Percentiles rank a stretch among this genome's conserved stretches.
Conservation (phyloP, 2,329 filamentous ascomycete species). For the Aspergillus pseudonomiae region DNA sequence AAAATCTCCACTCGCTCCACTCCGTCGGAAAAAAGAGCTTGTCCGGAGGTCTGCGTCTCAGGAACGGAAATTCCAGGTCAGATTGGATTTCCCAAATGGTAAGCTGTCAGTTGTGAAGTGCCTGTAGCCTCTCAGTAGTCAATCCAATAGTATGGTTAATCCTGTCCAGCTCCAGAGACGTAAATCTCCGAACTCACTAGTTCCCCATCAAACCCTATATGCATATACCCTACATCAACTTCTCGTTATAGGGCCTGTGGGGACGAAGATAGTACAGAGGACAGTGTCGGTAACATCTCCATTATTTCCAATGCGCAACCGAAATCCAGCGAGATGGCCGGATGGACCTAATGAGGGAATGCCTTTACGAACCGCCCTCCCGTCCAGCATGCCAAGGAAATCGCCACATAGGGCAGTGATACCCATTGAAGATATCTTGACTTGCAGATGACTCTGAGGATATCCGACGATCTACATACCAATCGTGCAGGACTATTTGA, state of each 20-base stretch:
- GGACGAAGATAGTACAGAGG: neutral
- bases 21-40: slow-evolving; percentile 37
- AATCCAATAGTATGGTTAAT: slow-evolving; percentile 4
- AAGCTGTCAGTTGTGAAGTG: slow-evolving; percentile 5
- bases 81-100: neutral
- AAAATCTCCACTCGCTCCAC: slow-evolving; percentile 34
- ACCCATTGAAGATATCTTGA: neutral
- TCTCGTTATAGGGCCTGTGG: neutral
- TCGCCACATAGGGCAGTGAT: neutral
- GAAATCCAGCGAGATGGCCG: slow-evolving; percentile 10
- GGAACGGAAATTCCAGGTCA: slow-evolving; percentile 12
- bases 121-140: slow-evolving; percentile 1
- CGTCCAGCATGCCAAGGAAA: slow-evolving; percentile 10
- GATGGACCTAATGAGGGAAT: slow-evolving; percentile 10
- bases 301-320: slow-evolving; percentile 1
- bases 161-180: neutral
- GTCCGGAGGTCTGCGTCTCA: slow-evolving; percentile 21
- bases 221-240: neutral
- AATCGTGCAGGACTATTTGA: neutral
- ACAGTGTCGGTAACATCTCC: neutral
- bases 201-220: neutral
- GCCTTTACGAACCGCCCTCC: neutral
- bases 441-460: neutral
- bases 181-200: slow-evolving; percentile 5
- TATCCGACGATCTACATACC: neutral